These are phyloP conservation scores for Mycena kentingensis DNA, from an alignment of 768 basidiomycete species.

Conservation along the genomic window DNA sequence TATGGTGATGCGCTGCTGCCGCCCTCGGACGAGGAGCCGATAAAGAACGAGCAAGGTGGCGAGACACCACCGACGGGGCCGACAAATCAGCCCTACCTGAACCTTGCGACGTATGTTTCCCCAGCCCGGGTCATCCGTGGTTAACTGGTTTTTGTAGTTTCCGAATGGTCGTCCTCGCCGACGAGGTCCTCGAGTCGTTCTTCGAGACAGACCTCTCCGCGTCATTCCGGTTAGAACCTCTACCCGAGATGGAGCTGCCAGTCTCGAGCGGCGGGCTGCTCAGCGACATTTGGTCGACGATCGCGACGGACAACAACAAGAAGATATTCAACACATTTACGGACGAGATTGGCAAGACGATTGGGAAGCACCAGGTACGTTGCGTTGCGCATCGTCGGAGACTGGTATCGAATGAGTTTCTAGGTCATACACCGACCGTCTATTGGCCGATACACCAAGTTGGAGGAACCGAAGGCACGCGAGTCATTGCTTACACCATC, in stretches of 20 bases:
- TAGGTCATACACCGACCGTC: conserved; percentile 77
- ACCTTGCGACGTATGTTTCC: conserved; percentile 73
- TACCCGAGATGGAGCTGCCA: conserved; percentile 68
- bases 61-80: conserved; percentile 53
- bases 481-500: conserved; percentile 81
- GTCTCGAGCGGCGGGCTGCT: conserved; percentile 61
- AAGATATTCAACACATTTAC: conserved; percentile 92
- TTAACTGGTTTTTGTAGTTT: conserved; percentile 63
- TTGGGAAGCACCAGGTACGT: conserved; percentile 86
- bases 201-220: conserved; percentile 90
- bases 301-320: conserved; percentile 90
- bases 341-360: conserved; percentile 91
- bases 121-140: neutral
- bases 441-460: conserved; percentile 80
- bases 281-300: conserved; percentile 86
- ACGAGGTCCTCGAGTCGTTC: conserved; percentile 95
- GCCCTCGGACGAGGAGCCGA: conserved; percentile 39
- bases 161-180: conserved; percentile 98
- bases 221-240: conserved; percentile 79
- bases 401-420: neutral
- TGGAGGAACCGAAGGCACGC: conserved; percentile 86
- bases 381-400: neutral
- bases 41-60: conserved; percentile 36
- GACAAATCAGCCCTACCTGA: conserved; percentile 89
- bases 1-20: conserved; percentile 93